phyloP scores from a whole-genome alignment of 1,139 yeast species.

The Zygosaccharomyces pseudobailii region DNA sequence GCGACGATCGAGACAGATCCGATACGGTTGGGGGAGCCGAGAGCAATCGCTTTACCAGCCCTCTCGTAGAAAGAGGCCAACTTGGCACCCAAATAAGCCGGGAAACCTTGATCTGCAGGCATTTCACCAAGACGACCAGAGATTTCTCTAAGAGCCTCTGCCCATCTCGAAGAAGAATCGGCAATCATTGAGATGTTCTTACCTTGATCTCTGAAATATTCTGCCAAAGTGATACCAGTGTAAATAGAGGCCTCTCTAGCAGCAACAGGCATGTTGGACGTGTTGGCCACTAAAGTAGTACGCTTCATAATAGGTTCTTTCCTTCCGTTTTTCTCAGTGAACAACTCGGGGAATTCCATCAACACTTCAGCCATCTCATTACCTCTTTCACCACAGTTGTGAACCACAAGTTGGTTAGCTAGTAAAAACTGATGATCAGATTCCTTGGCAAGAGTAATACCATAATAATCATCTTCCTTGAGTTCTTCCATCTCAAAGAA shows the following conservation, averaged over 20 bases:
- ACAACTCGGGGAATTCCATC: constrained; percentile 98
- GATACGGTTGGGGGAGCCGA: constrained; percentile 92
- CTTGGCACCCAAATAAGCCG: constrained; percentile 98
- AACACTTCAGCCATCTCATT: constrained; percentile 99
- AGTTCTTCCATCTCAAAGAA: constrained; percentile 31
- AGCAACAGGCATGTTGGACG: constrained; percentile 99
- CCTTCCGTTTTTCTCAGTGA: constrained; percentile 83
- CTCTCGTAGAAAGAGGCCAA: constrained; percentile 98
- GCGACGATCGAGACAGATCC: constrained; percentile 99
- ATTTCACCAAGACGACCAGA: constrained; percentile 99
- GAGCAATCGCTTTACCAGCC: constrained; percentile 94
- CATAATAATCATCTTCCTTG: constrained; percentile 37
- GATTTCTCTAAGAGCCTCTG: constrained; percentile 98
- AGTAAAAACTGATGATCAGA: constrained; percentile 42
- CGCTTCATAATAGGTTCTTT: constrained; percentile 99
- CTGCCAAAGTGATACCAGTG: constrained; percentile 98
- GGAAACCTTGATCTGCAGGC: constrained; percentile 99
- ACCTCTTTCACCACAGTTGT: constrained; percentile 81
- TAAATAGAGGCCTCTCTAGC: constrained; percentile 99
- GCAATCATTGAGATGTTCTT: constrained; percentile 99
- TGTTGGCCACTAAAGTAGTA: constrained; percentile 95
- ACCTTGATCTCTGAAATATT: constrained; percentile 99
- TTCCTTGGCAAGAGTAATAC: constrained; percentile 38
- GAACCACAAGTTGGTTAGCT: constrained; percentile 37
- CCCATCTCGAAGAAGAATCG: constrained; percentile 99